Base-by-base conservation (phyloP, 768 basidiomycete genomes). In the Thelephora ganbajun region DNA sequence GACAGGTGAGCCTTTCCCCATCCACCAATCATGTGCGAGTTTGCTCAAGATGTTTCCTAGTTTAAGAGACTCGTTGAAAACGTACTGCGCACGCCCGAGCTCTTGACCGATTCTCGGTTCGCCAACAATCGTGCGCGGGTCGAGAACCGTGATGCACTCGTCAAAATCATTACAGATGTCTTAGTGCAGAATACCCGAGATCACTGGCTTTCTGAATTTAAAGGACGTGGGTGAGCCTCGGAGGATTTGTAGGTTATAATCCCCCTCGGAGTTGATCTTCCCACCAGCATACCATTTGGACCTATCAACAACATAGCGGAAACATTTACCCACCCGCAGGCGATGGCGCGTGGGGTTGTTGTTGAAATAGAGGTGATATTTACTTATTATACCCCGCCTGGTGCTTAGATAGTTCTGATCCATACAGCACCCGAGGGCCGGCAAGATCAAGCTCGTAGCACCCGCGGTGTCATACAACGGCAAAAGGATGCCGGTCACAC, bases 281-380 rank as follows among this genome's bases (percentile, higher is more conserved):
- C 35, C 47, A 19, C 13, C 51, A 87, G 83, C 11, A 78, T 90
- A 20, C 87, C 88, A 6, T 82, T 83, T 62, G 87, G 85, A 26
- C 93, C 93, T 14, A 94, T 97, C 67, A 96, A 96, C 61, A 83
- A 88, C 54, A 88, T 97, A 50, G 59, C 72, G 50, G 79, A 91
- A 62, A 91, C 93, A 2, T 97, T 96, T 57, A 76, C 78, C 33
- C 93, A 96, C 63, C 89, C 90, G 6, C 72, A 89, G 67, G 88
- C 87, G 1, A 57, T 80, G 35, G 90, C 91, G 23, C 73, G 93
- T 44, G 67, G 72, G 45, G 74, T 85, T 35, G 77, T 77, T 0
- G 74, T 83, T 22, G 87, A 91, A 55, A 74, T 94, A 45, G 77
- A 90, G 53, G 88, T 87, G 59, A 62, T 75, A 63, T 41, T 22